Conservation (phyloP, 202 grass and related monocot species). For the Digitaria exilis region DNA sequence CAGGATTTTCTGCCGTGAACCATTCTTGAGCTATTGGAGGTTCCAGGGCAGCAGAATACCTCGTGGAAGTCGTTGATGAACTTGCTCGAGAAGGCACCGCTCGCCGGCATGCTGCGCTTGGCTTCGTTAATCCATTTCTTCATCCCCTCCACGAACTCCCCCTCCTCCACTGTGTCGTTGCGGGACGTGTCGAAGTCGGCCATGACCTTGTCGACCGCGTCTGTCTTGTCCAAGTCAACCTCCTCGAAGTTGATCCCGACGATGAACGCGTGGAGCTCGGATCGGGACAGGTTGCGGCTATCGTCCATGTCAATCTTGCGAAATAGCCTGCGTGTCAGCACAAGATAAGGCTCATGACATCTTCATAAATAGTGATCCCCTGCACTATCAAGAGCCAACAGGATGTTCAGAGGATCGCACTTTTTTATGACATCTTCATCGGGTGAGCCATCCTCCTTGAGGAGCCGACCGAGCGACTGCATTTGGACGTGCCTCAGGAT, state of each 20-base stretch:
- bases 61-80: constrained; percentile 63
- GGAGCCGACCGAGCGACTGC: constrained; percentile 54
- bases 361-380: not conserved
- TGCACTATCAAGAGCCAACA: not conserved
- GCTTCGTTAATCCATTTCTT: constrained; percentile 68
- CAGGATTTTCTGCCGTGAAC: not conserved
- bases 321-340: constrained; percentile 63
- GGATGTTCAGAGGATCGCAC: constrained; percentile 39
- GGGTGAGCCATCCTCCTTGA: constrained; percentile 64
- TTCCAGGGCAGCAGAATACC: constrained; percentile 40
- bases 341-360: constrained; percentile 27
- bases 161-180: constrained; percentile 54
- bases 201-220: constrained; percentile 75
- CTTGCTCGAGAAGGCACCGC: constrained; percentile 50
- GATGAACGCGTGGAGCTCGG: constrained; percentile 79
- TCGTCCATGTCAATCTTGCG: constrained; percentile 62
- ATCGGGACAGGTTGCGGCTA: constrained; percentile 45
- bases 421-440: constrained; percentile 64
- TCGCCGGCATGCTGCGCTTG: constrained; percentile 29
- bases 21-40: not conserved
- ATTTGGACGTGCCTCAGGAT: constrained; percentile 67
- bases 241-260: constrained; percentile 81
- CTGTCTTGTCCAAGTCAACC: constrained; percentile 65
- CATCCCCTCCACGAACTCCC: constrained; percentile 74
- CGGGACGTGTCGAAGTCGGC: constrained; percentile 76